Percentiles rank a stretch among this genome's conserved stretches.
phyloP scores from a whole-genome alignment of 2,329 filamentous ascomycete genomes.

The Penicillium vulpinum region DNA sequence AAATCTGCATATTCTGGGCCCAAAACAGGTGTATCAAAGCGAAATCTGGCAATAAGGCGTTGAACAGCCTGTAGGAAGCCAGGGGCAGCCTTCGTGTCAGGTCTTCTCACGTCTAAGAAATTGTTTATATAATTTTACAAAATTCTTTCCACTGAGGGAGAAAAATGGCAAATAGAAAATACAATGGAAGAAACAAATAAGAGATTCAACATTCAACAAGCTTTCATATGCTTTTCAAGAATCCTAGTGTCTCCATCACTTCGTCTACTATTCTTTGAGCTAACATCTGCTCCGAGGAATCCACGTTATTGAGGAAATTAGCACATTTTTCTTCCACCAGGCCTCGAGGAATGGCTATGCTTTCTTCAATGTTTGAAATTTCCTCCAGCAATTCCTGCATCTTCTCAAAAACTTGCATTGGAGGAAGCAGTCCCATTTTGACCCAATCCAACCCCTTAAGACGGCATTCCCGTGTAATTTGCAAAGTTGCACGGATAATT shows the following conservation, averaged over 20 bases:
- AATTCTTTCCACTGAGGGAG: not conserved
- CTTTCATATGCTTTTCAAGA: not conserved
- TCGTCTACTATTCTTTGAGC: not conserved
- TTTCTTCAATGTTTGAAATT: not conserved
- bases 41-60: no score
- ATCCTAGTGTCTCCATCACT: not conserved
- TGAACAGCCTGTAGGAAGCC: not conserved
- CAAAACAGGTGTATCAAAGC: not conserved
- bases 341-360: not conserved
- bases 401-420: not conserved
- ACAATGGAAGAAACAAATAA: not conserved
- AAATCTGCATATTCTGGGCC: constrained; percentile 23
- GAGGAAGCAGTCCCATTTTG: not conserved
- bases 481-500: not conserved
- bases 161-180: not conserved
- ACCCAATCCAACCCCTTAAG: not conserved
- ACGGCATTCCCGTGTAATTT: not conserved
- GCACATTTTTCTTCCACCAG: not conserved
- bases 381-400: not conserved
- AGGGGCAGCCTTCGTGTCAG: not conserved
- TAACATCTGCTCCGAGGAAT: not conserved
- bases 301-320: not conserved
- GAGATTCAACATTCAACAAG: not conserved
- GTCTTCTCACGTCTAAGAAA: not conserved
- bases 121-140: not conserved